Conservation (phyloP, 768 basidiomycete genomes). For the Lactarius quietus region DNA sequence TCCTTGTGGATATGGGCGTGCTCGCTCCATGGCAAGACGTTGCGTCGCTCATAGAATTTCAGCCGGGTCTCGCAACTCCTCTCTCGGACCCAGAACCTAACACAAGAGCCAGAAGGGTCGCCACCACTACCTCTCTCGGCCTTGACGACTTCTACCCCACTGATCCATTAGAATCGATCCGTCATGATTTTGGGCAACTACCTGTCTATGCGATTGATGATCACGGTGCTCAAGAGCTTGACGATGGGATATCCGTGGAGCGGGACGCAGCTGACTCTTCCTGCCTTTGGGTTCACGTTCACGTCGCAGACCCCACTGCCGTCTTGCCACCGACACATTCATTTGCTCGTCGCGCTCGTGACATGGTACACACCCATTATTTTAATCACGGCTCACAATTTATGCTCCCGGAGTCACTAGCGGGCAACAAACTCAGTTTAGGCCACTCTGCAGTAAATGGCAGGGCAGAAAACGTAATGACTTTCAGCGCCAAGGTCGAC, state of each 20-base stretch:
- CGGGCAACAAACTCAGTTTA: conserved; percentile 50
- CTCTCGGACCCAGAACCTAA: neutral
- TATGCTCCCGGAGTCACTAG: conserved; percentile 65
- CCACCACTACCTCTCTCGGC: conserved; percentile 35
- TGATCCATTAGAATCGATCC: conserved; percentile 66
- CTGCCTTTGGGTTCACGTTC: conserved; percentile 78
- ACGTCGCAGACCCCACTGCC: conserved; percentile 90
- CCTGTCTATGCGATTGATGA: conserved; percentile 90
- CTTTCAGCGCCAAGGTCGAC: conserved; percentile 76
- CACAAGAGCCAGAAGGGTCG: neutral
- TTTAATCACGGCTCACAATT: conserved; percentile 58
- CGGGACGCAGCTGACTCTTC: conserved; percentile 54
- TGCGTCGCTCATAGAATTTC: conserved; percentile 25
- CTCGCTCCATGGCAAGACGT: conserved; percentile 78
- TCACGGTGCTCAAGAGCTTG: conserved; percentile 72
- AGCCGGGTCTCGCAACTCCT: neutral
- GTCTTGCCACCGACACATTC: conserved; percentile 67
- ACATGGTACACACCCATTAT: conserved; percentile 55
- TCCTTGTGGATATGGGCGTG: conserved; percentile 69
- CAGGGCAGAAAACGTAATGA: conserved; percentile 55
- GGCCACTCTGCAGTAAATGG: conserved; percentile 36
- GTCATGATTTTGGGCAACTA: conserved; percentile 82
- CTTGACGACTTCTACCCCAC: conserved; percentile 59
- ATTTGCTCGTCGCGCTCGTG: conserved; percentile 55
- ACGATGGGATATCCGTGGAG: conserved; percentile 90